Evolutionary conservation across 352 stramenopile species (phyloP).

Genomic region (Plasmopara viticola): DNA sequence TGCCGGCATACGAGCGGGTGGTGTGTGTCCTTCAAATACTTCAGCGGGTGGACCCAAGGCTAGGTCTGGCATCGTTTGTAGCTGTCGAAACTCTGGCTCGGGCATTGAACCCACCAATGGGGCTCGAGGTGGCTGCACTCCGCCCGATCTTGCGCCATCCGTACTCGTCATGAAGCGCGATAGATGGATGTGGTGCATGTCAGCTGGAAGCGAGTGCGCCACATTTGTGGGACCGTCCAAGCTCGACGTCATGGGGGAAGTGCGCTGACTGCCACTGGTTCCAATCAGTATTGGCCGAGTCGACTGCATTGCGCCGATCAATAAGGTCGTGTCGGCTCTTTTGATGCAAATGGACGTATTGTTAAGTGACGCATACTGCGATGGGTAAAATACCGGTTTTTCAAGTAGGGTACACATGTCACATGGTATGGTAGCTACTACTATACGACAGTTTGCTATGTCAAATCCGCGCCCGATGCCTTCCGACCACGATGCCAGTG

Average conservation of each 20-base stretch:
- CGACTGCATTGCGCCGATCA: conserved; percentile 20
- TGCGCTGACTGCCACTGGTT: conserved; percentile 36
- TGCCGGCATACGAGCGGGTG: conserved; percentile 25
- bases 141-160: conserved; percentile 16
- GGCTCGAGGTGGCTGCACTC: conserved; percentile 41
- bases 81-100: conserved; percentile 48
- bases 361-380: background rate
- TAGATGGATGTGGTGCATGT: conserved; percentile 37
- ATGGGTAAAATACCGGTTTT: conserved; percentile 2
- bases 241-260: conserved; percentile 27
- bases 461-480: background rate
- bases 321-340: background rate
- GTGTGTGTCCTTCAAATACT: conserved; percentile 19
- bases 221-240: conserved; percentile 19
- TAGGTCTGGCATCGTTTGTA: conserved; percentile 55
- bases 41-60: conserved; percentile 41
- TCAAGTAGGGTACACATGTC: background rate
- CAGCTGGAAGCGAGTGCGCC: conserved; percentile 60
- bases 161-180: conserved; percentile 29
- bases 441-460: background rate
- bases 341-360: conserved; percentile 17
- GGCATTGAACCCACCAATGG: conserved; percentile 58
- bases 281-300: conserved; percentile 53
- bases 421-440: background rate
- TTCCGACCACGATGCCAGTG: background rate